A percentile compares a stretch with the other conserved stretches of the same genome.
These are phyloP conservation scores for Suillus decipiens DNA, from an alignment of 768 basidiomycete species.

Conservation along the genomic window DNA sequence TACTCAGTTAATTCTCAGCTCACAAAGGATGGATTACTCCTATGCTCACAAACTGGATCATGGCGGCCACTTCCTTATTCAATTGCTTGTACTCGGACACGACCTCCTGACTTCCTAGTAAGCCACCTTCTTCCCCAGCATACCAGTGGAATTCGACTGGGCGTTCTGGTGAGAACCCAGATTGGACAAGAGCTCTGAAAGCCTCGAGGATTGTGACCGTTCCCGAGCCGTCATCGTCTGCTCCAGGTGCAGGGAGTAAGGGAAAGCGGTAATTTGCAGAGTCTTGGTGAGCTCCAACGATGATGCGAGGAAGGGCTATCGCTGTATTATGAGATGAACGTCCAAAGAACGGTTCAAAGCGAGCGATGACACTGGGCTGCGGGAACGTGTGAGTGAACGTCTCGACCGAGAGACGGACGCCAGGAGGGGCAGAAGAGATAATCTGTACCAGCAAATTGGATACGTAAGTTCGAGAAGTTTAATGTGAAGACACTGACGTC, in stretches of 20 bases:
- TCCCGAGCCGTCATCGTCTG: constrained; percentile 60
- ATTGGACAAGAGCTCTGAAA: constrained; percentile 67
- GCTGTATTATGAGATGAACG: constrained; percentile 10
- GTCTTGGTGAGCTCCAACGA: constrained; percentile 46
- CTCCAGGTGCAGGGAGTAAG: constrained; percentile 47
- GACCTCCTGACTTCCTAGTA: constrained; percentile 45
- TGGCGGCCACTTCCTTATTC: constrained; percentile 48
- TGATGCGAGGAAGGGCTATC: constrained; percentile 29
- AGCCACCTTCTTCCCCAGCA: constrained; percentile 59
- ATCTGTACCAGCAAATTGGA: constrained; percentile 8
- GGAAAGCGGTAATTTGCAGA: constrained; percentile 43
- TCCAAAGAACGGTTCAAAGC: constrained; percentile 23
- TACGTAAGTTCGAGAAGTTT: background rate
- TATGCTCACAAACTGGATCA: constrained; percentile 48
- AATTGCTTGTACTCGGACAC: constrained; percentile 49
- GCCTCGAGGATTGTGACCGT: constrained; percentile 79
- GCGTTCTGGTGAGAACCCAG: constrained; percentile 66
- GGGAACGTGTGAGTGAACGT: constrained; percentile 25
- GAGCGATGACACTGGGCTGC: constrained; percentile 25
- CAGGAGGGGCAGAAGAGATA: constrained; percentile 14
- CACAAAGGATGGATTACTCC: constrained; percentile 5
- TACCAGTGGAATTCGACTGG: constrained; percentile 86
- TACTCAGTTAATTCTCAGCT: constrained; percentile 36
- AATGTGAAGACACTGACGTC: background rate
- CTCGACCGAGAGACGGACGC: constrained; percentile 22